A percentile compares a stretch with the other conserved stretches of the same genome.
phyloP scores from a whole-genome alignment of 2,329 filamentous ascomycete genomes.

The Calonectria hongkongensis region DNA sequence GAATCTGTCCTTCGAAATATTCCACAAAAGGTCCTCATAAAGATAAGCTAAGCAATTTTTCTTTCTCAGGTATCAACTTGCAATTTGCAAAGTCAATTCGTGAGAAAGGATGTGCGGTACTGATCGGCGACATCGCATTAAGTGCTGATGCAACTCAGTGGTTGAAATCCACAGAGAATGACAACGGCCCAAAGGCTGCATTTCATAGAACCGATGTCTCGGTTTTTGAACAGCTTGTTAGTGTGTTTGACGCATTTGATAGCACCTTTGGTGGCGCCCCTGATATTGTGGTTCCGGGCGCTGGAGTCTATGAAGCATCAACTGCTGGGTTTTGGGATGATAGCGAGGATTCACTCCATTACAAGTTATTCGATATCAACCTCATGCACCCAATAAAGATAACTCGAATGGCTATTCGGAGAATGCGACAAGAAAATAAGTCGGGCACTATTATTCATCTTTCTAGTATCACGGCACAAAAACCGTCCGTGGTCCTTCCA shows the following conservation, averaged over 20 bases:
- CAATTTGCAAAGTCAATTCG: not conserved
- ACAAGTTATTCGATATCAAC: not conserved
- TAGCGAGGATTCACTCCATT: not conserved
- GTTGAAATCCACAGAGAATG: not conserved
- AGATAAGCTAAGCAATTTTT: no score
- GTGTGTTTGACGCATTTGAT: not conserved
- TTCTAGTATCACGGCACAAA: not conserved
- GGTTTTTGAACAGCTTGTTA: not conserved
- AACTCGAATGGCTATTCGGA: not conserved
- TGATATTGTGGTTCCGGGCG: not conserved
- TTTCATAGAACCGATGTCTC: not conserved
- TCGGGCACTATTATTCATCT: not conserved
- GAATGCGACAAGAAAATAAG: not conserved
- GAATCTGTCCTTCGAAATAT: not conserved
- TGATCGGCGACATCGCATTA: not conserved
- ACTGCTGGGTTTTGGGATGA: not conserved
- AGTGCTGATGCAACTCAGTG: not conserved
- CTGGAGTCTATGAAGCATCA: not conserved
- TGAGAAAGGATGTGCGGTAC: not conserved
- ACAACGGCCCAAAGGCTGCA: not conserved
- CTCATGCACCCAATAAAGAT: not conserved
- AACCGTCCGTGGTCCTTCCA: not conserved
- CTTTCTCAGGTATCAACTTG: not conserved
- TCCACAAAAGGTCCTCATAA: no score
- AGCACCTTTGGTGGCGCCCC: not conserved